Evolutionary conservation across 495 filamentous ascomycete species (phyloP).

Genomic region (Amphirosellinia nigrospora): DNA sequence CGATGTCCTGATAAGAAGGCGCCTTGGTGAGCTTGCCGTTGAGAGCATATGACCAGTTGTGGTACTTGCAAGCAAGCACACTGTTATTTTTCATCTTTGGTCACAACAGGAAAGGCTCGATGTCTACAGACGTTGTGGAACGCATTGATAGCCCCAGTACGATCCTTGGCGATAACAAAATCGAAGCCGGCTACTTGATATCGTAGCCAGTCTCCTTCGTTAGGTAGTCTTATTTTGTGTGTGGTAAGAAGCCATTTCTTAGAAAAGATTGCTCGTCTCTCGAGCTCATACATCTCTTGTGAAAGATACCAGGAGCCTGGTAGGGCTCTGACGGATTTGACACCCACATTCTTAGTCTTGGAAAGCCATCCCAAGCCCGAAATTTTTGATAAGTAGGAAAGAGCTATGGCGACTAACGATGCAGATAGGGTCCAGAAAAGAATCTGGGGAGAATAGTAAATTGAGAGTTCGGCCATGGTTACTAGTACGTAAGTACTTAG

Average conservation of each 20-base stretch:
- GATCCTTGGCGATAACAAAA: conserved; percentile 57
- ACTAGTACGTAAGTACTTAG: neutral
- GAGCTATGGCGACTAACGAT: conserved; percentile 19
- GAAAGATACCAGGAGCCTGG: conserved; percentile 59
- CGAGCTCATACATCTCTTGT: conserved; percentile 57
- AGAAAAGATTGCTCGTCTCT: conserved; percentile 60
- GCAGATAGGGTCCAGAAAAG: conserved; percentile 23
- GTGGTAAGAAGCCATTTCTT: conserved; percentile 61
- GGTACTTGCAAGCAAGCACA: conserved; percentile 64
- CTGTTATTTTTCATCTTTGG: conserved; percentile 49
- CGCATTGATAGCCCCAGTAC: conserved; percentile 57
- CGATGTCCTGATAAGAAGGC: conserved; percentile 59
- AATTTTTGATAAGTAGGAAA: conserved; percentile 17
- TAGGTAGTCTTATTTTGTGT: conserved; percentile 52
- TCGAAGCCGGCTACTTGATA: conserved; percentile 56
- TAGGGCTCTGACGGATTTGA: conserved; percentile 42
- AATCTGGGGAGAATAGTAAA: conserved; percentile 23
- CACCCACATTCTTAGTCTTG: conserved; percentile 19
- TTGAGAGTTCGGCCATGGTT: conserved; percentile 18
- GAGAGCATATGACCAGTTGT: conserved; percentile 67
- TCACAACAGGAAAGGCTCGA: conserved; percentile 62
- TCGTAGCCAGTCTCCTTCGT: conserved; percentile 57
- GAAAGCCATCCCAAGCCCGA: neutral
- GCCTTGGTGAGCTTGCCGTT: conserved; percentile 64
- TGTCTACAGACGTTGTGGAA: conserved; percentile 67